Evolutionary conservation across 139 green algal species (phyloP).

Genomic region (Zygnema cylindricum): DNA sequence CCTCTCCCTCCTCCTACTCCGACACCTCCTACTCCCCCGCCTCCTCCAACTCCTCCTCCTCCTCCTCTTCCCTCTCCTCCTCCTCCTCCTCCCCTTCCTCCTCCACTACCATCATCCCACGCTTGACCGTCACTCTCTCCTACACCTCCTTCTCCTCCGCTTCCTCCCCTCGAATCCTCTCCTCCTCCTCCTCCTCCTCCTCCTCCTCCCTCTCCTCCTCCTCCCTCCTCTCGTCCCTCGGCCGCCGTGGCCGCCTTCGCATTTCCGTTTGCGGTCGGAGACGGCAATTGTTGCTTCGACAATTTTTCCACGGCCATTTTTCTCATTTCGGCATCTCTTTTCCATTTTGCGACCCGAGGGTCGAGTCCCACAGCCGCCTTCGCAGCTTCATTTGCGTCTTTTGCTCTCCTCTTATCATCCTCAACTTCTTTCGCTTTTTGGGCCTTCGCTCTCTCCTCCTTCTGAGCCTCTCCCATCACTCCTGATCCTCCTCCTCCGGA

Average conservation of each 20-base stretch:
- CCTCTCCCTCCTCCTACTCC: not conserved
- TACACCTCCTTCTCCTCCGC: not conserved
- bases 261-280: not conserved
- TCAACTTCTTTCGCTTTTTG: constrained; percentile 12
- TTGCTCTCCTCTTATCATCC: constrained; percentile 16
- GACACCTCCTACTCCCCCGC: not conserved
- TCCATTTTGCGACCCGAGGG: not conserved
- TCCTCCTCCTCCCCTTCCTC: not conserved
- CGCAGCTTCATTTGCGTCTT: constrained; percentile 11
- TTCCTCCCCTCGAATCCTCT: not conserved
- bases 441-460: not conserved
- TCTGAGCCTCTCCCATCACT: constrained; percentile 6
- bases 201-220: not conserved
- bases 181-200: not conserved
- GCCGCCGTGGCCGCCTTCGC: not conserved
- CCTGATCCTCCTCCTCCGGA: too few relatives aligned
- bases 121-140: not conserved
- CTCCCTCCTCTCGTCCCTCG: not conserved
- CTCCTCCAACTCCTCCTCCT: not conserved
- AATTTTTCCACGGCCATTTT: not conserved
- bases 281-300: not conserved
- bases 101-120: not conserved
- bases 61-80: not conserved
- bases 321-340: not conserved
- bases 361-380: constrained; percentile 9